These are phyloP conservation scores for Diaporthe sp. DNA, from an alignment of 2,329 filamentous ascomycete genomes.

Conservation along the genomic window DNA sequence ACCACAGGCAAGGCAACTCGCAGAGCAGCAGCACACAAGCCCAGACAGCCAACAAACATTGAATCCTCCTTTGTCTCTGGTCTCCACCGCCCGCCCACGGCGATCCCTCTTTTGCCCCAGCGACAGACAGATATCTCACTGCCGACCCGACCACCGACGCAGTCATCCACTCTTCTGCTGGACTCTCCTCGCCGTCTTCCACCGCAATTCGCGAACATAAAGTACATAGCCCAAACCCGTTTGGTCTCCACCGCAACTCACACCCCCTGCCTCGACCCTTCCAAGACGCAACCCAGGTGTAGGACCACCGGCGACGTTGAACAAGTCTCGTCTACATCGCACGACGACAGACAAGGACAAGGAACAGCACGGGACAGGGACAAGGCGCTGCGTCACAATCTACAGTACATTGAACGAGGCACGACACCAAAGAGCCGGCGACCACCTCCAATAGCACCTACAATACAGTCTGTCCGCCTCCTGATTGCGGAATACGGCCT, in stretches of 20 bases:
- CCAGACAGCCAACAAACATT: neutral
- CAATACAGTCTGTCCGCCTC: slow-evolving; percentile 24
- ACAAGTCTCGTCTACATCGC: slow-evolving; percentile 19
- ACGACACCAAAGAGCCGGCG: slow-evolving; percentile 1
- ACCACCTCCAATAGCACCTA: neutral
- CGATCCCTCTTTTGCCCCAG: neutral
- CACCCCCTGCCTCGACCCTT: slow-evolving; percentile 2
- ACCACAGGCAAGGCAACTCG: neutral
- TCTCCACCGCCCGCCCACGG: neutral
- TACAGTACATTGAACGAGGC: slow-evolving; percentile 1
- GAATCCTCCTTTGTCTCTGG: slow-evolving; percentile 25
- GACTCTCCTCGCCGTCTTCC: slow-evolving; percentile 23
- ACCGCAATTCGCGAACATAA: slow-evolving; percentile 1
- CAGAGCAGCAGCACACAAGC: neutral
- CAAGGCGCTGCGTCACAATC: slow-evolving; percentile 1
- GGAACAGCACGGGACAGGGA: slow-evolving; percentile 3
- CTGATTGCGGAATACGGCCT: slow-evolving; percentile 40
- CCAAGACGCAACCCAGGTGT: neutral
- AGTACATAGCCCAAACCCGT: neutral
- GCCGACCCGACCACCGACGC: slow-evolving; percentile 29
- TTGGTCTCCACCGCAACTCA: slow-evolving; percentile 9
- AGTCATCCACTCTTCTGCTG: slow-evolving; percentile 20
- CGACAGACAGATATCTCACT: neutral
- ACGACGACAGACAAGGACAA: neutral
- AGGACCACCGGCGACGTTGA: neutral